These are phyloP conservation scores for Odonthalia washingtoniensis DNA, from an alignment of 31 red algal species.

Conservation along the genomic window DNA sequence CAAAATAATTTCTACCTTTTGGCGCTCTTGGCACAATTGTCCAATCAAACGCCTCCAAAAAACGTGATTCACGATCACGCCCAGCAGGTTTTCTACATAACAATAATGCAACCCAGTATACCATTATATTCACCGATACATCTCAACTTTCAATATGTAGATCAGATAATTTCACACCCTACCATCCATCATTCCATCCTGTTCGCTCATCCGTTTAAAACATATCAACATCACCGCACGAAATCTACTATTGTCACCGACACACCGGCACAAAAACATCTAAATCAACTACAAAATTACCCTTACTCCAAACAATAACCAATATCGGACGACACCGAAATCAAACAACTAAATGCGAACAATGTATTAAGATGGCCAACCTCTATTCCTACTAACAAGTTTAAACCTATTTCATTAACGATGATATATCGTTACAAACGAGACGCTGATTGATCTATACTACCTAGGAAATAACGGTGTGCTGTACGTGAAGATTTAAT, in stretches of 20 bases:
- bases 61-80: not conserved
- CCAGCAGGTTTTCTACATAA: not conserved
- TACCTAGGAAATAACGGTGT: not conserved
- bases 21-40: too few species aligned
- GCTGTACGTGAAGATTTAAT: constrained; percentile 36
- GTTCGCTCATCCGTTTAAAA: not conserved
- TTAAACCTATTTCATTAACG: not conserved
- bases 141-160: not conserved
- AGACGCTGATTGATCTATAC: too few species aligned
- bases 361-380: constrained; percentile 1
- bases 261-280: not conserved
- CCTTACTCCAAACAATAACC: not conserved
- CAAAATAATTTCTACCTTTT: too few species aligned
- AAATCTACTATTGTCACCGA: not conserved
- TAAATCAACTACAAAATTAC: not conserved
- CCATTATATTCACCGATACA: not conserved
- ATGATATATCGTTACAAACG: constrained; percentile 38
- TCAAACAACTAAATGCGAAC: not conserved
- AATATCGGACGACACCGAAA: not conserved
- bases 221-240: not conserved
- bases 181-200: not conserved
- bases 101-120: not conserved
- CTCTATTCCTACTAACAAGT: not conserved
- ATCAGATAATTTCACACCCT: not conserved
- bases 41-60: not conserved